Conservation (phyloP, 2,329 filamentous ascomycete species). For the Beauveria sp. region DNA sequence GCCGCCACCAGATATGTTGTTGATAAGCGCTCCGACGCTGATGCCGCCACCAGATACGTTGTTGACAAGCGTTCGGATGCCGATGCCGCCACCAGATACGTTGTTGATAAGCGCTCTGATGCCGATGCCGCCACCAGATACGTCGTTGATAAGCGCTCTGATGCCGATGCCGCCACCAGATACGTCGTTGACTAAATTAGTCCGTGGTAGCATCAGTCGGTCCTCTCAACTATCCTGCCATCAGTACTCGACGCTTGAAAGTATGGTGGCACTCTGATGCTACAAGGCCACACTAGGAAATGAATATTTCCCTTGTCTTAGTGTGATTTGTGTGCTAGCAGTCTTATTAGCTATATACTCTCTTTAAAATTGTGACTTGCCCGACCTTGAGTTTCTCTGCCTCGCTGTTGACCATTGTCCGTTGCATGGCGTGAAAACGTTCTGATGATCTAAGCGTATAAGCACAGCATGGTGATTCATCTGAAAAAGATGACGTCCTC, state of each 20-base stretch:
- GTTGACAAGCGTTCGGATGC: neutral
- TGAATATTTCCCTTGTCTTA: neutral
- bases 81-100: neutral
- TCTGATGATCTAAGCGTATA: too few relatives aligned
- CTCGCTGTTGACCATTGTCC: neutral
- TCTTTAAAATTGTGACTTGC: neutral
- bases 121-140: neutral
- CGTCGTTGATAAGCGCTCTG: neutral
- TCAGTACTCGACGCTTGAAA: neutral
- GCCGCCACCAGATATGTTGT: neutral
- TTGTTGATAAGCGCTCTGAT: neutral
- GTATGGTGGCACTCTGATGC: neutral
- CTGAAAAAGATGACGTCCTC: too few relatives aligned
- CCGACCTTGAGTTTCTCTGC: neutral
- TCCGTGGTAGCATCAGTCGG: neutral
- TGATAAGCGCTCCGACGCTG: neutral
- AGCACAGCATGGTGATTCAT: too few relatives aligned
- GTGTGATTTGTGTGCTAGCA: neutral
- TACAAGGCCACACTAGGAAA: neutral
- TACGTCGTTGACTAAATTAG: conserved; percentile 6
- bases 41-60: neutral
- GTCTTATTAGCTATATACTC: neutral
- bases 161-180: neutral
- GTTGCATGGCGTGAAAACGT: neutral
- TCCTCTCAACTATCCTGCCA: neutral